These are phyloP conservation scores for Wickerhamomyces rabaulensis DNA, from an alignment of 805 yeast species.

Conservation along the genomic window DNA sequence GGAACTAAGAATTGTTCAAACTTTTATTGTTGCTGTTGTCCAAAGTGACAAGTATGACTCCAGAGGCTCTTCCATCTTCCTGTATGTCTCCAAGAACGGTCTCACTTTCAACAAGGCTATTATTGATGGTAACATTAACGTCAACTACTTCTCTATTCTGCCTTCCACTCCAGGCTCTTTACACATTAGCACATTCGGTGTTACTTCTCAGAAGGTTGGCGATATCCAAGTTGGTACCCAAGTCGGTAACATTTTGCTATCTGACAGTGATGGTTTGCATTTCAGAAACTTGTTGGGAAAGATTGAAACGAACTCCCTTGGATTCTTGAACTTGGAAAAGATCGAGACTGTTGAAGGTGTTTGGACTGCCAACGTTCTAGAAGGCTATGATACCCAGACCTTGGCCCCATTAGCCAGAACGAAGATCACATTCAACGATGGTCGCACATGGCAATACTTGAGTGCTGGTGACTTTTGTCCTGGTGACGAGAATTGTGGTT, in stretches of 20 bases:
- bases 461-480: conserved; percentile 25
- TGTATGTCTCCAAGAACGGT: conserved; percentile 30
- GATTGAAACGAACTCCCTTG: conserved; percentile 27
- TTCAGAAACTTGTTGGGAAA: conserved; percentile 40
- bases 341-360: conserved; percentile 58
- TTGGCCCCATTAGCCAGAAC: conserved; percentile 21
- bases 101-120: conserved; percentile 27
- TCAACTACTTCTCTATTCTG: conserved; percentile 23
- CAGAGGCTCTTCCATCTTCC: conserved; percentile 18
- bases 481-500: conserved; percentile 26
- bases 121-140: conserved; percentile 22
- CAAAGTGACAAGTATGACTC: conserved; percentile 17
- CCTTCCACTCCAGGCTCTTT: conserved; percentile 36
- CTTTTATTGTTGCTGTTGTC: conserved; percentile 30
- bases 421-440: conserved; percentile 36
- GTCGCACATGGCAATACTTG: conserved; percentile 29
- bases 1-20: conserved; percentile 27
- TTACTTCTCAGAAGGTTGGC: background rate
- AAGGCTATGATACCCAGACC: conserved; percentile 15
- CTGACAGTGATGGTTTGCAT: conserved; percentile 50
- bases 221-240: conserved; percentile 13
- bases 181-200: conserved; percentile 30
- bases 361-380: conserved; percentile 44
- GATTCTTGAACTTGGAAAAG: conserved; percentile 31
- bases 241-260: conserved; percentile 20